Percentiles rank a stretch among this genome's conserved stretches.
phyloP scores from a whole-genome alignment of 163 green algal genomes.

The Chlorella variabilis region DNA sequence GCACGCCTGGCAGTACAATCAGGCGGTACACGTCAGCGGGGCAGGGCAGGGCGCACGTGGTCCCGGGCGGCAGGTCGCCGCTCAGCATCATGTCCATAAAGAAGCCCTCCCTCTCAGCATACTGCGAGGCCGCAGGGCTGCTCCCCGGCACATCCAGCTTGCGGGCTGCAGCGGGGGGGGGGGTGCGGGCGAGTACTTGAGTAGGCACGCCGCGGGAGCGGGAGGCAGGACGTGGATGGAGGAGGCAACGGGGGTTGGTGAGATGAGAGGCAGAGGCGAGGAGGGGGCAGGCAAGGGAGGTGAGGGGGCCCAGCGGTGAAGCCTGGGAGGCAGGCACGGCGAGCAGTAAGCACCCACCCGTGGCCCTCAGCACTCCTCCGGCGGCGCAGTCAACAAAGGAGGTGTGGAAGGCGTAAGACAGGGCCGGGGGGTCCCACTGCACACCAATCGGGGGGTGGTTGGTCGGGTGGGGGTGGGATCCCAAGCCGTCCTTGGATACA shows the following conservation, averaged over 20 bases:
- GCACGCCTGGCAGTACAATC: too few relatives aligned
- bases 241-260: too few relatives aligned
- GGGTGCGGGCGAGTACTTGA: background rate
- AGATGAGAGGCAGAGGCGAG: too few relatives aligned
- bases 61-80: too few relatives aligned
- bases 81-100: constrained; percentile 64
- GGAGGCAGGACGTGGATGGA: background rate
- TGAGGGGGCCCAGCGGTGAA: too few relatives aligned
- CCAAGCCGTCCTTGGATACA: too few relatives aligned
- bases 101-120: constrained; percentile 56
- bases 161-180: background rate
- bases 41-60: too few relatives aligned
- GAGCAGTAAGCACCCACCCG: background rate
- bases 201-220: background rate
- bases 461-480: too few relatives aligned
- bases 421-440: constrained; percentile 52
- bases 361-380: constrained; percentile 33
- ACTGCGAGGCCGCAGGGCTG: background rate
- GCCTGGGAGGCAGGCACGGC: background rate
- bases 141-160: constrained; percentile 39
- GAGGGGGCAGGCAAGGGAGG: too few relatives aligned
- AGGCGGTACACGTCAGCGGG: too few relatives aligned
- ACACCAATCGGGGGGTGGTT: too few relatives aligned
- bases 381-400: constrained; percentile 48
- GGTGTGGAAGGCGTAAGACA: constrained; percentile 71